Evolutionary conservation across 1,284 basidiomycete genomes (phyloP).

Genomic region (Pseudozyma hubeiensis): DNA sequence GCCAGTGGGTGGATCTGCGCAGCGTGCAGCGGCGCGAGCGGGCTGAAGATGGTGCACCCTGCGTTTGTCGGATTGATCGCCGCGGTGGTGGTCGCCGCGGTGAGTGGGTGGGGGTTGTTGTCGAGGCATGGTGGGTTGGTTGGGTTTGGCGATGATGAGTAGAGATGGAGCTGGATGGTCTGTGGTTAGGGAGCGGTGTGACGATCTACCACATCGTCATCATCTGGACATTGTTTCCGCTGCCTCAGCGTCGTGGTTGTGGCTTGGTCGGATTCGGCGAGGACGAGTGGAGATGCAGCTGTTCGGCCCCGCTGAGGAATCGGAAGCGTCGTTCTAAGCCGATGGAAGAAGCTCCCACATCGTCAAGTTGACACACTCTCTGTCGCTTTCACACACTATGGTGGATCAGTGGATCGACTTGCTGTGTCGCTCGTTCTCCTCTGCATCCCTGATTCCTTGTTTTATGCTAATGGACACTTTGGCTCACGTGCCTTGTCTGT

Average conservation of each 20-base stretch:
- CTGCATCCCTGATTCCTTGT: not conserved
- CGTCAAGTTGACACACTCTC: not conserved
- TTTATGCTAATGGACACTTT: conserved; percentile 40
- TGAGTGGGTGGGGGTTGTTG: conserved; percentile 40
- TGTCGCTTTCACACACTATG: not conserved
- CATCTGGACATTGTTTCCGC: not conserved
- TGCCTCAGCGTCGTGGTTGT: too few species aligned
- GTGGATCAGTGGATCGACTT: too few species aligned
- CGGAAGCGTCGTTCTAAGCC: too few species aligned
- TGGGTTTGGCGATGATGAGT: conserved; percentile 23
- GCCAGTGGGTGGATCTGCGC: conserved; percentile 59
- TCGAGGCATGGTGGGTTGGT: conserved; percentile 25
- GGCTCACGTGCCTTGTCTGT: not conserved
- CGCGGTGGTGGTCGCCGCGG: conserved; percentile 42
- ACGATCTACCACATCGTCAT: too few species aligned
- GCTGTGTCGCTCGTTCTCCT: not conserved
- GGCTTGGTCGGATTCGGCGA: too few species aligned
- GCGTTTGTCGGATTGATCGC: conserved; percentile 44
- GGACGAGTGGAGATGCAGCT: too few species aligned
- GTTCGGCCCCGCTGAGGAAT: too few species aligned
- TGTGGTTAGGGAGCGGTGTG: too few species aligned
- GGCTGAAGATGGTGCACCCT: conserved; percentile 45
- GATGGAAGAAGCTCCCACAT: too few species aligned
- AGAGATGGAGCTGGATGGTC: not conserved
- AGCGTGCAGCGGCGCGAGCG: conserved; percentile 48